A percentile compares a stretch with the other conserved stretches of the same genome.
Evolutionary conservation across 306 rosid species (phyloP).

Genomic region (Cercis canadensis): DNA sequence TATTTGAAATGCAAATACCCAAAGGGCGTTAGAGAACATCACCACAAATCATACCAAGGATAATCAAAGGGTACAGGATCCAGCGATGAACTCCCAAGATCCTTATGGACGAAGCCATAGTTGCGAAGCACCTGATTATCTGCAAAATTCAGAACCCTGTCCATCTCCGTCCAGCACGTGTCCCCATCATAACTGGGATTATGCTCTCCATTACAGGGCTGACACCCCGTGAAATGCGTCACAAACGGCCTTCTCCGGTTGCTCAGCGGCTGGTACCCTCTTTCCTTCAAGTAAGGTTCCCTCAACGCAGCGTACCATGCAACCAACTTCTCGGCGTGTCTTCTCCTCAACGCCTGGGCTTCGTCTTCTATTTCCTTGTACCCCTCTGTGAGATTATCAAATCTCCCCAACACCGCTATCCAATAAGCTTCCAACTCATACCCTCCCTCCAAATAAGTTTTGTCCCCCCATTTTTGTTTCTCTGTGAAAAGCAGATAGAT

Average conservation of each 20-base stretch:
- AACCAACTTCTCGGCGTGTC: constrained; percentile 52
- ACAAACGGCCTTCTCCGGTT: constrained; percentile 44
- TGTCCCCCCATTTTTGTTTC: constrained; percentile 39
- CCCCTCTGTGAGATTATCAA: constrained; percentile 21
- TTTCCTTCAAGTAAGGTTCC: constrained; percentile 25
- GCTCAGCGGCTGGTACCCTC: too few relatives aligned
- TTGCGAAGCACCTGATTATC: constrained; percentile 57
- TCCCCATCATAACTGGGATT: constrained; percentile 45
- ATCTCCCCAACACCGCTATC: constrained; percentile 25
- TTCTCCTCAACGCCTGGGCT: constrained; percentile 25
- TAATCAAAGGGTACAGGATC: constrained; percentile 36
- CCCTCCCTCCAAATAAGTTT: constrained; percentile 40
- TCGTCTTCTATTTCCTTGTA: constrained; percentile 39
- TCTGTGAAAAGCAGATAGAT: constrained; percentile 33
- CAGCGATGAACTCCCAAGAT: constrained; percentile 24
- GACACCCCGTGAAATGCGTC: constrained; percentile 69
- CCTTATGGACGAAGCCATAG: constrained; percentile 45
- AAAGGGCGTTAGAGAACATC: neutral
- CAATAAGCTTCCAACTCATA: constrained; percentile 48
- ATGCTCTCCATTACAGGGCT: constrained; percentile 55
- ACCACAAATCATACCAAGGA: constrained; percentile 6
- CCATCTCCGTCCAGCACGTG: constrained; percentile 52
- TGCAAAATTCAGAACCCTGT: constrained; percentile 54
- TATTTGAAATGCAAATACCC: neutral
- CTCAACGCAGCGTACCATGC: constrained; percentile 34